Evolutionary conservation across 2,329 filamentous ascomycete species (phyloP).

Genomic region (Aureobasidium mangrovei): DNA sequence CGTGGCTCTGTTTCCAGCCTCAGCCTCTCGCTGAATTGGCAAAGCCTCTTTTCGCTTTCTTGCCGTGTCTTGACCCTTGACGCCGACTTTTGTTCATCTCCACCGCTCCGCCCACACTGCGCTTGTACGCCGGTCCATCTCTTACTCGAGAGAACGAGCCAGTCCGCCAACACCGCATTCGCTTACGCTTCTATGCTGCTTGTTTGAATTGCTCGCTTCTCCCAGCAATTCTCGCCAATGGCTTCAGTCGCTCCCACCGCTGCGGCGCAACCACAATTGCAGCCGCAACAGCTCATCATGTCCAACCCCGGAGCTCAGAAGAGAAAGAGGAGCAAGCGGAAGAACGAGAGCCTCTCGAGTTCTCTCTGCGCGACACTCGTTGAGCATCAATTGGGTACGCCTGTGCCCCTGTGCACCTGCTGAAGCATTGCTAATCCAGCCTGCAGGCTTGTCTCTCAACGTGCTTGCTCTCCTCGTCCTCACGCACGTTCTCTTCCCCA

Average conservation of each 20-base stretch:
- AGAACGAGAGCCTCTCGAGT: slow-evolving; percentile 26
- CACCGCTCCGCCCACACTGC: no score
- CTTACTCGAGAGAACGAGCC: no score
- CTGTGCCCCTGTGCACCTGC: not conserved
- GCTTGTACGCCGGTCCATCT: no score
- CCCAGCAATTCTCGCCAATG: slow-evolving; percentile 7
- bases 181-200: not conserved
- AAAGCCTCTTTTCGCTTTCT: no score
- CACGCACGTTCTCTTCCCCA: slow-evolving; percentile 73
- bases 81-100: no score
- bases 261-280: not conserved
- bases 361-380: slow-evolving; percentile 30
- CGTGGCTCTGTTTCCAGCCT: not conserved
- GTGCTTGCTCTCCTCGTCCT: slow-evolving; percentile 74
- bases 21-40: not conserved
- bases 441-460: slow-evolving; percentile 71
- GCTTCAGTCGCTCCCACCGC: not conserved
- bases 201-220: not conserved
- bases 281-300: slow-evolving; percentile 1
- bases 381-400: slow-evolving; percentile 33
- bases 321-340: slow-evolving; percentile 15
- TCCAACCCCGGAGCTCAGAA: not conserved
- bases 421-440: not conserved
- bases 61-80: no score
- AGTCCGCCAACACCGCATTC: no score